Percentiles rank a stretch among this genome's conserved stretches.
phyloP scores from a whole-genome alignment of 176 grass and related monocot genomes.

The Hordeum vulgare region DNA sequence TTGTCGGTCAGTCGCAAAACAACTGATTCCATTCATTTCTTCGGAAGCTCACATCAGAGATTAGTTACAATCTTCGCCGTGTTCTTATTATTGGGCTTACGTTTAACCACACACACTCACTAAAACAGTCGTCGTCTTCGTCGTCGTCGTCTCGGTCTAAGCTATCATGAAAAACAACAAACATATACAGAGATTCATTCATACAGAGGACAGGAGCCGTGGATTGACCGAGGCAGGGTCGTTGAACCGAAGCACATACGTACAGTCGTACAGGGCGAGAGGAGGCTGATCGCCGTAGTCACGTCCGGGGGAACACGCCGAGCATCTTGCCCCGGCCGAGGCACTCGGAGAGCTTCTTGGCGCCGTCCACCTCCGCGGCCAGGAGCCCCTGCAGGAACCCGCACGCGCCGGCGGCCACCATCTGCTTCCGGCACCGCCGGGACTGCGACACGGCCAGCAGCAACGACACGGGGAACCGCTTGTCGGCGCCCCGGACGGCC shows the following conservation, averaged over 20 bases:
- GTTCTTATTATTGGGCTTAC: conserved; percentile 24
- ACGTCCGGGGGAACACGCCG: conserved; percentile 75
- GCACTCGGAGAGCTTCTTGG: conserved; percentile 68
- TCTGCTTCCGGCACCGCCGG: conserved; percentile 72
- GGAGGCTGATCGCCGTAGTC: background rate
- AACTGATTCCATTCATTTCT: background rate
- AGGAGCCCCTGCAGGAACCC: conserved; percentile 51
- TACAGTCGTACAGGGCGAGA: background rate
- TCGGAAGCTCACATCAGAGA: background rate
- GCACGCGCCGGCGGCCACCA: conserved; percentile 69
- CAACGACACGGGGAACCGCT: conserved; percentile 44
- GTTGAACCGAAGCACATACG: background rate
- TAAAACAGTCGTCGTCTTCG: background rate
- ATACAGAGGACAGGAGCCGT: background rate
- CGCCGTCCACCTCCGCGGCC: conserved; percentile 55
- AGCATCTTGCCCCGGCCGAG: conserved; percentile 71
- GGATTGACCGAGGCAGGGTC: background rate
- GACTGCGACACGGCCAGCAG: conserved; percentile 51
- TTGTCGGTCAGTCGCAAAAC: background rate
- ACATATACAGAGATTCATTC: conserved; percentile 23
- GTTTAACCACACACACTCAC: conserved; percentile 7
- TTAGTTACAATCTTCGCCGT: conserved; percentile 5
- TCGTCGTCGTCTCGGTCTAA: conserved; percentile 8
- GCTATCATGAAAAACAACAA: conserved; percentile 3
- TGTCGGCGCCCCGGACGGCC: conserved; percentile 16